Conservation (phyloP, 257 asterid species). For the Paulownia fortunei region DNA sequence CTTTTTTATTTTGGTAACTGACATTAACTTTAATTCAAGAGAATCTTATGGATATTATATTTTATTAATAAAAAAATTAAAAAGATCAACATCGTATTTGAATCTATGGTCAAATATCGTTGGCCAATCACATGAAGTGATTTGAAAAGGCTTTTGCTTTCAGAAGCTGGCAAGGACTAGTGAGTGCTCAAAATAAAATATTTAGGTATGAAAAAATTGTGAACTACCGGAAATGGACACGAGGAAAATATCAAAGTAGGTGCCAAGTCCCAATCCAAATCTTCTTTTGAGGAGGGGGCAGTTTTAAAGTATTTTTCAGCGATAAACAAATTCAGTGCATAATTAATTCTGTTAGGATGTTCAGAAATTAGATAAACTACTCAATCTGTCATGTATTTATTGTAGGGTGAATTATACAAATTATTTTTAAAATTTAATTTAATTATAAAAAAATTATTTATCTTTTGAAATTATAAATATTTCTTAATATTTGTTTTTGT, state of each 20-base stretch:
- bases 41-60: not conserved
- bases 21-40: not conserved
- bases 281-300: not conserved
- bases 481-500: too few relatives aligned
- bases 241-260: not conserved
- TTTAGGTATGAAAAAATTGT: not conserved
- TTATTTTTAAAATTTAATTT: too few relatives aligned
- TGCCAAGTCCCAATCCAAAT: not conserved
- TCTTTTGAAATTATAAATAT: too few relatives aligned
- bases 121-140: not conserved
- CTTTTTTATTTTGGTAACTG: too few relatives aligned
- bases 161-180: not conserved
- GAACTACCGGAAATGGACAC: not conserved
- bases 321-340: not conserved
- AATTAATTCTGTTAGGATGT: not conserved
- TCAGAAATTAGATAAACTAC: too few relatives aligned
- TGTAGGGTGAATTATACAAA: too few relatives aligned
- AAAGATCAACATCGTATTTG: not conserved
- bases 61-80: not conserved
- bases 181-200: not conserved
- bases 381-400: too few relatives aligned
- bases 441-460: too few relatives aligned
- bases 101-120: not conserved
- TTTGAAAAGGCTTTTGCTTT: slow-evolving; percentile 6
- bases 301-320: not conserved